Base-by-base conservation (phyloP, 805 yeast genomes). In the Teunomyces barrocoloradensis region DNA sequence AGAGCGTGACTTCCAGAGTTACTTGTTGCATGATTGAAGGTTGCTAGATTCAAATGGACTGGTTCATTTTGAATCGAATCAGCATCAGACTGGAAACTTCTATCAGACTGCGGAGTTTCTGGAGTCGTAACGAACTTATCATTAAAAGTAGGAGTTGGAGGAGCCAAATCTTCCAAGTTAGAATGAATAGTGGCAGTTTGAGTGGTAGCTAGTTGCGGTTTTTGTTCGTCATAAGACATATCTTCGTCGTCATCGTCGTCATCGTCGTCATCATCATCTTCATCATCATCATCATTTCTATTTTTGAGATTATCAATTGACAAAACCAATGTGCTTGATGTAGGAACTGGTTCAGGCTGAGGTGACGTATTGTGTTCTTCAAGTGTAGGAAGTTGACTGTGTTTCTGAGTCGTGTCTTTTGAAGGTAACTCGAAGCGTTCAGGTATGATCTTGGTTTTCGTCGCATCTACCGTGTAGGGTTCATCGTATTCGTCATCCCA, bases 21-120 rank as follows among this genome's bases (percentile, higher is more conserved):
- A 18, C n/a, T 21, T 25, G 5, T 17, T 25, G 25, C 13, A 6
- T 40, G 15, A n/a, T 13, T 21, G 25, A 40, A 28, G 25, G 38
- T 50, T 15, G 42, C 56, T 12, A 71, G 52, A 35, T 64, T 55
- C 47, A 71, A 55, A 20, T 50, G 51, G 1, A 48, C 56, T 2
- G 74, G 74, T 49, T 72, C 77, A 25, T 59, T 40, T 46, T 71
- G 77, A 20, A 71, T 69, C 12, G 74, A 69, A 50, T 70, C 74
- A 5, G 65, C 65, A 42, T 71, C 76, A 1, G 75, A 70, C 33
- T 55, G 59, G 47, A 59, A 71, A 45, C 75, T 71, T 43, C 53
- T 48, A 15, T 71, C 74, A 1, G 74, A 66, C 28, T 46, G 48
- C 10, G 74, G 72, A 6, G 74, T 66, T 15, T 65, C 71, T 17